Base-by-base conservation (phyloP, 139 green algal genomes). In the Nannochloris sp. region DNA sequence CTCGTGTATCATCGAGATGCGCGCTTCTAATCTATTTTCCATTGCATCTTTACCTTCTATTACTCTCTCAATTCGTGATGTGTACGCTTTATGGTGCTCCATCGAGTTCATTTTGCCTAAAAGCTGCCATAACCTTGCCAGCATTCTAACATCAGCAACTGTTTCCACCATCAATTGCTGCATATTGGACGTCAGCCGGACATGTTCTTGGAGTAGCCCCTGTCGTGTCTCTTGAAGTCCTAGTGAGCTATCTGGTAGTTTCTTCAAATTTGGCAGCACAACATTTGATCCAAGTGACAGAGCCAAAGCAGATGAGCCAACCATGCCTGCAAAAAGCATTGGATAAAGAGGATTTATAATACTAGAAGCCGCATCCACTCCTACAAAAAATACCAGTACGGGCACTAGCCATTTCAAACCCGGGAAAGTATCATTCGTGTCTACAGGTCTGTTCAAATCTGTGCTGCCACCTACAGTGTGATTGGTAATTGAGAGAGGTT, bases 41-140 rank as follows among this genome's bases (percentile, higher is more conserved):
- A 95, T 78, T 43, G 75, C 80, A 4, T n/a, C 34, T 1, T 77
- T 67, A 2, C 85, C 88, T 8, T 53, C 46, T 4, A 57, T 46
- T 12, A 94, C 81, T 24, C 88, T 72, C 25, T 76, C 81, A 12
- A 91, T 83, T 24, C 86, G 80, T 14, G 85, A 73, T 16, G 75
- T 71, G 58, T 91, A 92, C 44, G 67, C 7, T 37, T 60, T 59
- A 11, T 23, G 48, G 10, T 51, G 46, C 9, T 70, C 78, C 6
- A 95, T 83, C 0, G 83, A 72, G 62, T 84, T 70, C 88, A 95
- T 95, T 65, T 95, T 95, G 59, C 76, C 81, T 61, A 90, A 78
- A 58, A 96, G 76, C 81, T 96, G 89, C 76, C 86, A 95, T 57
- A 96, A 64, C 54, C 75, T 75, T 3, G 89, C 89, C 24, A 96